phyloP scores from a whole-genome alignment of 1,284 basidiomycete species.

The Mixia osmundae region DNA sequence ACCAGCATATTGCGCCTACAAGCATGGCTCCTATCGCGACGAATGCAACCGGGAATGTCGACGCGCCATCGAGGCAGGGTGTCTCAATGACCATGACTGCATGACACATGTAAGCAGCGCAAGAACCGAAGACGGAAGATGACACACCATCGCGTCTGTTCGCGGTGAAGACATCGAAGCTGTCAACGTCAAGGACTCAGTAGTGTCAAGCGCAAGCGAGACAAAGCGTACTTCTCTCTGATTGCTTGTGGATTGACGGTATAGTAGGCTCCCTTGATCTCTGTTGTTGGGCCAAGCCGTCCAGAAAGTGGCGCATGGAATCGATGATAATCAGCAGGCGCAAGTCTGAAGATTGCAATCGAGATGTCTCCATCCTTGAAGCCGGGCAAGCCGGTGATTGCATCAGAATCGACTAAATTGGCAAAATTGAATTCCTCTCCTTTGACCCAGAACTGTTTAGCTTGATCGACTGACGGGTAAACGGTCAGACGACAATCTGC shows the following conservation, averaged over 20 bases:
- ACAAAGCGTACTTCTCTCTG: background rate
- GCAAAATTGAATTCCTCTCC: slow-evolving; percentile 45
- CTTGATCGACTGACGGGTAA: slow-evolving; percentile 35
- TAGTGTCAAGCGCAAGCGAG: too few relatives aligned
- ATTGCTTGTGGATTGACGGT: slow-evolving; percentile 1
- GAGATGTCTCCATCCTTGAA: slow-evolving; percentile 19
- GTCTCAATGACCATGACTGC: slow-evolving; percentile 14
- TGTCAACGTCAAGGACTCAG: background rate
- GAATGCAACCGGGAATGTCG: background rate
- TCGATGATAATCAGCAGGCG: slow-evolving; percentile 15
- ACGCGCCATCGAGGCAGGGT: too few relatives aligned
- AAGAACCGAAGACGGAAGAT: background rate
- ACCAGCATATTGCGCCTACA: slow-evolving; percentile 27
- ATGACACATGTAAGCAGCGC: slow-evolving; percentile 1
- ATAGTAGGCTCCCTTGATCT: background rate
- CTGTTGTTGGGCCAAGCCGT: background rate
- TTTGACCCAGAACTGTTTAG: slow-evolving; percentile 41
- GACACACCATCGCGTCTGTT: background rate
- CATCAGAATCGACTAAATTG: slow-evolving; percentile 31
- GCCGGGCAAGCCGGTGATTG: slow-evolving; percentile 21
- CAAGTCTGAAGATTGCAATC: slow-evolving; percentile 36
- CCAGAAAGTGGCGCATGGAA: background rate
- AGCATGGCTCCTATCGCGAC: slow-evolving; percentile 25
- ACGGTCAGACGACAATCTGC: slow-evolving; percentile 55
- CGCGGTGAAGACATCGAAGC: slow-evolving; percentile 1